Evolutionary conservation across 208 protist species (phyloP).

Genomic region (Herpetomonas samuelpessoai): DNA sequence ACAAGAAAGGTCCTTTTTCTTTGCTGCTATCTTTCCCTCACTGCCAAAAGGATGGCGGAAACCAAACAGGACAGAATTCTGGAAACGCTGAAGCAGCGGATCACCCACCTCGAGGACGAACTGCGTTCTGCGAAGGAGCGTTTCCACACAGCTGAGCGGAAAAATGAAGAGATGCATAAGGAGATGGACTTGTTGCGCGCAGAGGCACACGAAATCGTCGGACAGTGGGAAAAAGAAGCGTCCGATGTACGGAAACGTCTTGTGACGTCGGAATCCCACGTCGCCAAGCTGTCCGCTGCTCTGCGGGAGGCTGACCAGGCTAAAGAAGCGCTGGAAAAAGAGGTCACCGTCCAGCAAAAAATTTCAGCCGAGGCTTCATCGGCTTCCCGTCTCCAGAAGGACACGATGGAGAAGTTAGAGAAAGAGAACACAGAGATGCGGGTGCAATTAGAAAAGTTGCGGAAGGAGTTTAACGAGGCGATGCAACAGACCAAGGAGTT

Average conservation of each 20-base stretch:
- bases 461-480: slow-evolving; percentile 16
- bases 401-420: slow-evolving; percentile 11
- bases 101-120: slow-evolving; percentile 72
- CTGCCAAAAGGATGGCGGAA: slow-evolving; percentile 22
- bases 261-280: slow-evolving; percentile 2
- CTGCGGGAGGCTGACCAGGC: slow-evolving; percentile 9
- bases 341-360: slow-evolving; percentile 18
- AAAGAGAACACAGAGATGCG: slow-evolving; percentile 15
- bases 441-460: slow-evolving; percentile 1
- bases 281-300: slow-evolving; percentile 4
- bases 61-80: slow-evolving; percentile 48
- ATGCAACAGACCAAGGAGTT: slow-evolving; percentile 31
- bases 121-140: slow-evolving; percentile 25
- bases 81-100: slow-evolving; percentile 59
- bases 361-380: slow-evolving; percentile 21
- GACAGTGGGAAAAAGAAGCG: slow-evolving; percentile 65
- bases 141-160: slow-evolving; percentile 9
- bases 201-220: slow-evolving; percentile 70
- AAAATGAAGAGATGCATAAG: slow-evolving; percentile 43
- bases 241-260: slow-evolving; percentile 39
- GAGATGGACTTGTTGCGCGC: slow-evolving; percentile 48
- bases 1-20: too few relatives aligned
- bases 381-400: slow-evolving; percentile 12
- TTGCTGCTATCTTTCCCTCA: slow-evolving; percentile 6
- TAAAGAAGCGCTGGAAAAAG: slow-evolving; percentile 17